Percentiles rank a stretch among this genome's conserved stretches.
phyloP scores from a whole-genome alignment of 495 filamentous ascomycete species.

The Xylaria venustula region DNA sequence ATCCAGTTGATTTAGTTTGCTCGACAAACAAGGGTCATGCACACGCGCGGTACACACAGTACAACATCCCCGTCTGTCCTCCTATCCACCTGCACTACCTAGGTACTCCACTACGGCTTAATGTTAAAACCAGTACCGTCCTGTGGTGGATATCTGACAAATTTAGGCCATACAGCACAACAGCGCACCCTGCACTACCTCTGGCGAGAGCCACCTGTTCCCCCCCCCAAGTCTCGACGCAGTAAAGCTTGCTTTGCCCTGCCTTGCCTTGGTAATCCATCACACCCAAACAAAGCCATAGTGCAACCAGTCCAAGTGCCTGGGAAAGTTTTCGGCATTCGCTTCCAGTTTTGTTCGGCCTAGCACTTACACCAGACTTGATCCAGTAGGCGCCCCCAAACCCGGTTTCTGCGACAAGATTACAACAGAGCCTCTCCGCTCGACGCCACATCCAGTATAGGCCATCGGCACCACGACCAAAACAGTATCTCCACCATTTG shows the following conservation, averaged over 20 bases:
- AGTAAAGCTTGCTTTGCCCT: slow-evolving; percentile 2
- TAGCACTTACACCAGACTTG: slow-evolving; percentile 47
- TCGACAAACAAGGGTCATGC: not conserved
- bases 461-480: slow-evolving; percentile 58
- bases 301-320: slow-evolving; percentile 14
- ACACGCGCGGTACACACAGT: not conserved
- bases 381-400: slow-evolving; percentile 50
- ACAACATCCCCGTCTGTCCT: not conserved
- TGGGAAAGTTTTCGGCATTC: slow-evolving; percentile 33
- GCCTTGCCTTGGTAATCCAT: slow-evolving; percentile 11
- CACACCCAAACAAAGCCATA: slow-evolving; percentile 15
- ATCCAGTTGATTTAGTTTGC: not conserved
- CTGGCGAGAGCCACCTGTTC: not conserved
- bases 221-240: slow-evolving; percentile 3
- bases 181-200: not conserved
- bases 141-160: slow-evolving; percentile 15
- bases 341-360: slow-evolving; percentile 44
- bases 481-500: slow-evolving; percentile 53
- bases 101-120: not conserved
- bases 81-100: not conserved
- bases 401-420: slow-evolving; percentile 53
- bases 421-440: slow-evolving; percentile 47
- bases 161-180: slow-evolving; percentile 13
- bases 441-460: slow-evolving; percentile 58
- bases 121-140: slow-evolving; percentile 1